Evolutionary conservation across 176 grass and related monocot species (phyloP).

Genomic region (Oryza meridionalis): DNA sequence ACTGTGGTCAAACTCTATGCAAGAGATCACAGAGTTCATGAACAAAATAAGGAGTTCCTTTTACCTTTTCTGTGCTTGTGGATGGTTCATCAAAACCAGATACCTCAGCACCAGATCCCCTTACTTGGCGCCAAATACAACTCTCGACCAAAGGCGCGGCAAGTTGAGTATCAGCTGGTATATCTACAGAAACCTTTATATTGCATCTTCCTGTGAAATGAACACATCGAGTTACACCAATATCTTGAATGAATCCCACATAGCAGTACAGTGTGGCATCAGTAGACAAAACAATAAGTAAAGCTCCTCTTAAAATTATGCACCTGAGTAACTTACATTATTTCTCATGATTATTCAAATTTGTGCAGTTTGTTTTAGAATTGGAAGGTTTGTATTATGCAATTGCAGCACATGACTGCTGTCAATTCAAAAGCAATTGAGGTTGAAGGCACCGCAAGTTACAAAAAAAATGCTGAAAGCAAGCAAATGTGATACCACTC

Average conservation of each 20-base stretch:
- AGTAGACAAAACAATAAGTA: background rate
- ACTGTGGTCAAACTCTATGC: background rate
- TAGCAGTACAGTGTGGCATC: background rate
- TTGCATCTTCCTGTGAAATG: constrained; percentile 71
- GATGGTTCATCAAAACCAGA: constrained; percentile 44
- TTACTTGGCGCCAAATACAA: constrained; percentile 73
- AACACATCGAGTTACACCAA: constrained; percentile 2
- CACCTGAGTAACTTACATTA: background rate
- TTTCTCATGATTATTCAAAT: constrained; percentile 13
- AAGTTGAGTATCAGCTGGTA: constrained; percentile 80
- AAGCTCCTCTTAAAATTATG: constrained; percentile 8
- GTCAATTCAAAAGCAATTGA: constrained; percentile 13
- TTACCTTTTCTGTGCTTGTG: constrained; percentile 60
- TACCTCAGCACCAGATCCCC: constrained; percentile 82
- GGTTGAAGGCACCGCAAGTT: background rate
- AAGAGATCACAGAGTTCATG: background rate
- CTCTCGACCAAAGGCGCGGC: constrained; percentile 60
- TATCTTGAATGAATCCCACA: constrained; percentile 22
- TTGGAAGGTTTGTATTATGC: background rate
- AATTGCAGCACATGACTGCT: constrained; percentile 9
- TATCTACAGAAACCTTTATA: constrained; percentile 61
- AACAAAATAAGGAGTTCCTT: background rate
- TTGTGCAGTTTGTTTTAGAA: background rate
- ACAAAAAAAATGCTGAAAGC: no score
- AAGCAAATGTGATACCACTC: no score